phyloP scores from a whole-genome alignment of 768 basidiomycete species.

The Pulveroboletus sp. region DNA sequence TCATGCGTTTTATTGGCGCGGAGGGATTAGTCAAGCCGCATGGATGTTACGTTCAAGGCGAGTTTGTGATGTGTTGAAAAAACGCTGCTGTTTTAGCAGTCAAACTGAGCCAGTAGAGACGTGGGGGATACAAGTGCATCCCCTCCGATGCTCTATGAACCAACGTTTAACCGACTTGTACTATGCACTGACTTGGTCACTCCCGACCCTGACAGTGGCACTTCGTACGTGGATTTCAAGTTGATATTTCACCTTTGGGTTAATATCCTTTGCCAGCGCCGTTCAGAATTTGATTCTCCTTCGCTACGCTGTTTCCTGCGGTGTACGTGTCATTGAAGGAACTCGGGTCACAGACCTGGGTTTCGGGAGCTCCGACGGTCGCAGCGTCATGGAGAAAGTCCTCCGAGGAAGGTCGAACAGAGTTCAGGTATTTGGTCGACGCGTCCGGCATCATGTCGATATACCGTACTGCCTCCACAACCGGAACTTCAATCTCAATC shows the following conservation, averaged over 20 bases:
- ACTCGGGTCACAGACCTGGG: background rate
- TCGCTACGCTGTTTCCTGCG: background rate
- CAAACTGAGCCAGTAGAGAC: slow-evolving; percentile 5
- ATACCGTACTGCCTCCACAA: background rate
- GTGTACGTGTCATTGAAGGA: background rate
- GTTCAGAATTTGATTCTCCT: background rate
- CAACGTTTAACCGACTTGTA: background rate
- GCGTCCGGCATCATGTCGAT: slow-evolving; percentile 1
- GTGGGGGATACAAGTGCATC: slow-evolving; percentile 34
- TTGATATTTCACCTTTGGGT: background rate
- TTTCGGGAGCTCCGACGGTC: background rate
- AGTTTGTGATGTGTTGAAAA: too few species aligned
- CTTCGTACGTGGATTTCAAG: background rate
- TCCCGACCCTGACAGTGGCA: background rate
- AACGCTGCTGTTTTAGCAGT: too few species aligned
- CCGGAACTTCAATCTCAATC: slow-evolving; percentile 1
- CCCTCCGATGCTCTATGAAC: background rate
- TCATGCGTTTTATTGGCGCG: background rate
- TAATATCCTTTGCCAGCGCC: background rate
- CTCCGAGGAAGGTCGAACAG: background rate
- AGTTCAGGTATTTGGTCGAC: slow-evolving; percentile 1
- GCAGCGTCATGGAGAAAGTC: background rate
- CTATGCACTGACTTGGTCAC: background rate
- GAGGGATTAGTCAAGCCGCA: too few species aligned
- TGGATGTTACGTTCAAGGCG: too few species aligned